phyloP scores from a whole-genome alignment of 129 eudicot genomes.

The Flaveria ramosissima region DNA sequence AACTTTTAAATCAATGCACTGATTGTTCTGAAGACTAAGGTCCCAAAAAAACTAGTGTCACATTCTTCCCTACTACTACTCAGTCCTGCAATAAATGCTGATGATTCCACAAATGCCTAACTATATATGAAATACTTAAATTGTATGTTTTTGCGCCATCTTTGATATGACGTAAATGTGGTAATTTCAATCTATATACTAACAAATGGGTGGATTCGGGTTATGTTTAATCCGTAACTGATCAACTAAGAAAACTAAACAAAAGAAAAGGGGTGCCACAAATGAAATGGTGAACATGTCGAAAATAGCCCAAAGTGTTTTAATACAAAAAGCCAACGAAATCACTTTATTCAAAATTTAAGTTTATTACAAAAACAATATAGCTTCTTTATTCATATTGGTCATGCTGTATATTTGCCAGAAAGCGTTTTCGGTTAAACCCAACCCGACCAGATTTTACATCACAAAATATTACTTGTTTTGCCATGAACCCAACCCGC shows the following conservation, averaged over 20 bases:
- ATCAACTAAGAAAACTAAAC: not conserved
- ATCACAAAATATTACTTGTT: too few species aligned
- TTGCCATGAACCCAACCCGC: not conserved
- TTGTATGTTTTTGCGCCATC: too few species aligned
- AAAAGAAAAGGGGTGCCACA: not conserved
- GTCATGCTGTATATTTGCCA: not conserved
- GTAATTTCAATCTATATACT: not conserved
- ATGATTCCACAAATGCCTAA: too few species aligned
- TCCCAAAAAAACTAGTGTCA: too few species aligned
- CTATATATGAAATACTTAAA: too few species aligned
- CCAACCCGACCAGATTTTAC: not conserved
- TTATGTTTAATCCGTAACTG: not conserved
- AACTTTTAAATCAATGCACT: too few species aligned
- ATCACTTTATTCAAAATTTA: not conserved
- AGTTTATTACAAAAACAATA: not conserved
- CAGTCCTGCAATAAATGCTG: too few species aligned
- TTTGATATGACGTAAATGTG: too few species aligned
- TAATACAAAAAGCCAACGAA: not conserved
- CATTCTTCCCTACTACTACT: too few species aligned
- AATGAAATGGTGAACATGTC: too few species aligned
- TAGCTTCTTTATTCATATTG: not conserved
- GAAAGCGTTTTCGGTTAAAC: not conserved
- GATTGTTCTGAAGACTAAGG: too few species aligned
- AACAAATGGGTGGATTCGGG: not conserved
- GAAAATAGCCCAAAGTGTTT: not conserved